Base-by-base conservation (phyloP, 345 rosid species). In the Populus deltoides region DNA sequence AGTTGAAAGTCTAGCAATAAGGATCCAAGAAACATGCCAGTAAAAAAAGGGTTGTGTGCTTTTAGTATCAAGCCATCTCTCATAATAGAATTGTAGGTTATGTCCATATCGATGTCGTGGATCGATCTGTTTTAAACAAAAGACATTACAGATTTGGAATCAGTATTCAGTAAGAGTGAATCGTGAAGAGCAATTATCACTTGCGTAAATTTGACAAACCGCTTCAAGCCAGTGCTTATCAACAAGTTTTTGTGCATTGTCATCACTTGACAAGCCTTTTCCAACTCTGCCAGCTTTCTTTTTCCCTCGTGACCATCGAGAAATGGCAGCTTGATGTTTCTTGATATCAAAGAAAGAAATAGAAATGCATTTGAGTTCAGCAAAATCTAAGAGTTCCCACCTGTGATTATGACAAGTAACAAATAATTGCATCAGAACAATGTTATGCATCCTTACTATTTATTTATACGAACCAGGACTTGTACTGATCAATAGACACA, bases 181-280 rank as follows among this genome's bases (percentile, higher is more conserved):
- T 38, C 8, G 8, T n/a, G 15, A 25, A 59, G 57, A 39, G 8
- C 35, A 71, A 36, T 22, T 3, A 68, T 4, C 10, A 43, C 74
- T 38, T 22, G 36, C 20, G 13, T 41, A 53, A 16, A 49, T 25
- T 2, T 59, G 57, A 87, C 97, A 16, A 85, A 93, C 99, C 7
- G 99, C 99, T 82, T 93, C 99, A 75, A 96, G 98, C 99, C 98
- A 96, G 79, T 96, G 98, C 79, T 93, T 92, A 74, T 86, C 77
- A 78, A 94, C 92, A 81, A 93, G 91, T 79, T 90, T 92, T 68
- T 81, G 91, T 82, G 97, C 99, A 69, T 85, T 91, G 66, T 87
- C 94, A 71, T 92, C 91, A 92, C 90, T 91, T 7, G 92, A 90
- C 73, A 96, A 89, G 57, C 99, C 98, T 86, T 93, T 93, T 69